These are phyloP conservation scores for Polyporus arcularius DNA, from an alignment of 768 basidiomycete species.

Conservation along the genomic window DNA sequence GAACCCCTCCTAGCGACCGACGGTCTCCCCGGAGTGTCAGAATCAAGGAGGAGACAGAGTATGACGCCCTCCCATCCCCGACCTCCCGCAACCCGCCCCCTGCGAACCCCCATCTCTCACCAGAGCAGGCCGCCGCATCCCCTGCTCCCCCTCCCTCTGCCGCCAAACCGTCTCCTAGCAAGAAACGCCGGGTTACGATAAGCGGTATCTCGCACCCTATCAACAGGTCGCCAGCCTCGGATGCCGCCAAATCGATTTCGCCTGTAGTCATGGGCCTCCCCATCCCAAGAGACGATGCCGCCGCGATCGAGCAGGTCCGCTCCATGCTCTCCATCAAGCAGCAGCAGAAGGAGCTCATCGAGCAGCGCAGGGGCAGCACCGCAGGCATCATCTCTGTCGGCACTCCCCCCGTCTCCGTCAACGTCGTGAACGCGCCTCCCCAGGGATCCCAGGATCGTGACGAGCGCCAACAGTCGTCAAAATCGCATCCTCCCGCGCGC, in stretches of 20 bases:
- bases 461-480: slow-evolving; percentile 16
- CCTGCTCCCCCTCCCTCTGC: slow-evolving; percentile 44
- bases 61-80: slow-evolving; percentile 41
- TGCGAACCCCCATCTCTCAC: slow-evolving; percentile 1
- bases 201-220: slow-evolving; percentile 58
- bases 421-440: slow-evolving; percentile 24
- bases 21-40: slow-evolving; percentile 48
- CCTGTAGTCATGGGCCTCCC: slow-evolving; percentile 64
- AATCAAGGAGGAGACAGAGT: slow-evolving; percentile 67
- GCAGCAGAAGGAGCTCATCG: slow-evolving; percentile 69
- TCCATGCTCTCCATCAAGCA: slow-evolving; percentile 65
- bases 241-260: slow-evolving; percentile 53
- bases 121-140: not conserved
- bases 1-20: slow-evolving; percentile 35
- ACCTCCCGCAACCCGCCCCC: slow-evolving; percentile 30
- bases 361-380: slow-evolving; percentile 66
- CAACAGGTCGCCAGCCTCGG: slow-evolving; percentile 38
- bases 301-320: slow-evolving; percentile 61
- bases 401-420: slow-evolving; percentile 28
- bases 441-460: slow-evolving; percentile 22
- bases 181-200: slow-evolving; percentile 74
- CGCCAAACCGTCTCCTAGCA: slow-evolving; percentile 43
- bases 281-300: slow-evolving; percentile 58
- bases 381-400: slow-evolving; percentile 30
- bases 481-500: not conserved